These are phyloP conservation scores for Crucihimalaya himalaica DNA, from an alignment of 345 rosid species.

Conservation along the genomic window DNA sequence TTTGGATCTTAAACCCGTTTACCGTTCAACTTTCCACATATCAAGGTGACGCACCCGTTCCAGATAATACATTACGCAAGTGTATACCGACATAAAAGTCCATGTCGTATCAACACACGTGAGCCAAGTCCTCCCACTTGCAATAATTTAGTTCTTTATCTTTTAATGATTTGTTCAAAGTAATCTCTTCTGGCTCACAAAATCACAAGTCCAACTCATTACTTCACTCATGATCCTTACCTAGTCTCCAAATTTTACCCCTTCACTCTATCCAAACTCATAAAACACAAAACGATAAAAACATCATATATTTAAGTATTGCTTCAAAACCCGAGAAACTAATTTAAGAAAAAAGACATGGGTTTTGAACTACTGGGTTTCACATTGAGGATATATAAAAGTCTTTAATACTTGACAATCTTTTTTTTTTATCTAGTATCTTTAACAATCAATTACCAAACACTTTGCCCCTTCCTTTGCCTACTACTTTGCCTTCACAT, in stretches of 20 bases:
- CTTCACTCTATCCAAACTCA: conserved; percentile 16
- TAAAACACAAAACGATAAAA: conserved; percentile 19
- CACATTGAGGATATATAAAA: conserved; percentile 11
- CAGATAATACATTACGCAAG: conserved; percentile 12
- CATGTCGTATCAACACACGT: conserved; percentile 33
- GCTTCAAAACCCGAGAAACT: not conserved
- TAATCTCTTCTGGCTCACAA: not conserved
- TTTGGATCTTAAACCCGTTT: not conserved
- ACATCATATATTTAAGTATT: conserved; percentile 4
- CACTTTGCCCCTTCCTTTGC: conserved; percentile 8
- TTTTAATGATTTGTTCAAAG: conserved; percentile 23
- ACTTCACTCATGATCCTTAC: not conserved
- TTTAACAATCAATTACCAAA: conserved; percentile 12
- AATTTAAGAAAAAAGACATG: not conserved
- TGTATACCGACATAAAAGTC: conserved; percentile 34
- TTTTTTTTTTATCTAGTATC: not conserved
- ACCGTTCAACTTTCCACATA: conserved; percentile 25
- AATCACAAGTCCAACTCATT: conserved; percentile 8
- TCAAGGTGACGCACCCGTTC: conserved; percentile 26
- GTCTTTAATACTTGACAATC: conserved; percentile 15
- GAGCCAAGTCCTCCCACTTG: conserved; percentile 34
- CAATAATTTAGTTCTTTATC: conserved; percentile 24
- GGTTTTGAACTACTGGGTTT: not conserved
- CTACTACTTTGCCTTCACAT: conserved; percentile 23
- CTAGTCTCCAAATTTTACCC: conserved; percentile 19